phyloP scores from a whole-genome alignment of 2,329 filamentous ascomycete genomes.

The Furcasterigmium furcatum region DNA sequence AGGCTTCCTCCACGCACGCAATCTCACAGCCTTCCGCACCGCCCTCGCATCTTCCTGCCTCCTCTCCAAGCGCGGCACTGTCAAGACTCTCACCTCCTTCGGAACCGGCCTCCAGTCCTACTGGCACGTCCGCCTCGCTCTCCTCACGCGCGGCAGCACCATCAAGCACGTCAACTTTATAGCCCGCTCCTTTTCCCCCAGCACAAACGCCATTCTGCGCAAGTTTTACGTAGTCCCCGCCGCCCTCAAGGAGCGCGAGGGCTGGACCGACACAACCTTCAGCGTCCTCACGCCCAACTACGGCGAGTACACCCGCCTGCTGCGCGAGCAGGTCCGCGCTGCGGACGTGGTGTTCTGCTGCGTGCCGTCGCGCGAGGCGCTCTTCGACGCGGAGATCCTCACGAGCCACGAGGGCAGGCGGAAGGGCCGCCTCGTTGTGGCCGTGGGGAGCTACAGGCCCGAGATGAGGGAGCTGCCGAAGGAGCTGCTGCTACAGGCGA shows the following conservation, averaged over 20 bases:
- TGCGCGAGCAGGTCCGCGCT: conserved; percentile 67
- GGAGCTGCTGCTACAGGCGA: conserved; percentile 66
- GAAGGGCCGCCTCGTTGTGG: conserved; percentile 69
- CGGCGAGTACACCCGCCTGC: conserved; percentile 60
- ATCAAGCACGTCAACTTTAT: conserved; percentile 81
- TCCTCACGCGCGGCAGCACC: conserved; percentile 67
- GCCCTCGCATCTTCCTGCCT: conserved; percentile 69
- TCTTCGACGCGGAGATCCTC: conserved; percentile 73
- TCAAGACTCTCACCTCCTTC: conserved; percentile 79
- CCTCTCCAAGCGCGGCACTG: conserved; percentile 60
- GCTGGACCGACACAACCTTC: conserved; percentile 66
- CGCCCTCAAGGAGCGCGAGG: conserved; percentile 50
- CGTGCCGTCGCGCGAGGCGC: conserved; percentile 68
- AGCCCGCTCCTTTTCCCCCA: conserved; percentile 66
- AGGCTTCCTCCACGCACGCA: conserved; percentile 69
- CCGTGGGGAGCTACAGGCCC: conserved; percentile 66
- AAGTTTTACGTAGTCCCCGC: conserved; percentile 41
- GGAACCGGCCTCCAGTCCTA: conserved; percentile 88
- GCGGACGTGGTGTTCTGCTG: conserved; percentile 87
- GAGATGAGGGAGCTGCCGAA: conserved; percentile 82
- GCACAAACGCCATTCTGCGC: conserved; percentile 47
- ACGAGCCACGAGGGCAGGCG: conserved; percentile 67
- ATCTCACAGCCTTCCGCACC: conserved; percentile 78
- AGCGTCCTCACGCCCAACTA: conserved; percentile 67
- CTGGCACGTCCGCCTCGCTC: conserved; percentile 85